Evolutionary conservation across 83 land plant genomes (phyloP).

Genomic region (Diphasiastrum complanatum): DNA sequence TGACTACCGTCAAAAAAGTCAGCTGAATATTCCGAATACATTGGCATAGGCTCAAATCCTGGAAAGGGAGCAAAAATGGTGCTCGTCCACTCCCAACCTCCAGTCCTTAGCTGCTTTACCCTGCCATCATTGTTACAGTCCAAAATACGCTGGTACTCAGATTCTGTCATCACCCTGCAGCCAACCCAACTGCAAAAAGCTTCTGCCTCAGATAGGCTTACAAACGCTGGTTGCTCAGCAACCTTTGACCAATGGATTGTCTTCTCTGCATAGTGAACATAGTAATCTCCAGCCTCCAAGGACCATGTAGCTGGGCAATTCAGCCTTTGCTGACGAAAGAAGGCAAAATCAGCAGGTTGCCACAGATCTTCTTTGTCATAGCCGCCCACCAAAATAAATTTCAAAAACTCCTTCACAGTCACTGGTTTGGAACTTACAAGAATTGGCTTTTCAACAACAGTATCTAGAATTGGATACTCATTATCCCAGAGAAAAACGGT

Average conservation of each 20-base stretch:
- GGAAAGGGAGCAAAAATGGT: conserved; percentile 4
- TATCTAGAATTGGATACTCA: background rate
- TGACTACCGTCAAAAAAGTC: conserved; percentile 15
- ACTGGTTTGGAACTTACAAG: conserved; percentile 4
- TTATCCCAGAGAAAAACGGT: conserved; percentile 1
- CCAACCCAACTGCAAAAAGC: conserved; percentile 6
- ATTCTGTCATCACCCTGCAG: conserved; percentile 5
- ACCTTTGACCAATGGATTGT: background rate
- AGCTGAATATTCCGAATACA: conserved; percentile 11
- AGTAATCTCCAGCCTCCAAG: background rate
- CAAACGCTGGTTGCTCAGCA: background rate
- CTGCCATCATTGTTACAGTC: background rate
- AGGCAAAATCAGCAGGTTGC: background rate
- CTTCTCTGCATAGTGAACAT: background rate
- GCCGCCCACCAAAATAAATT: background rate
- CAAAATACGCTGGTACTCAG: conserved; percentile 13
- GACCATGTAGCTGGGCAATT: conserved; percentile 10
- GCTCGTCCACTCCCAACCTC: conserved; percentile 16
- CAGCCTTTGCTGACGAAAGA: background rate
- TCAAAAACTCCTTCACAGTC: background rate
- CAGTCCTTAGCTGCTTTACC: conserved; percentile 9
- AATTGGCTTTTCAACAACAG: background rate
- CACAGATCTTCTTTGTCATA: conserved; percentile 1
- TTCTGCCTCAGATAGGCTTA: conserved; percentile 7
- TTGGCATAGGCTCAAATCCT: conserved; percentile 1